Conservation (phyloP, 768 basidiomycete species). For the Saitozyma podzolica region DNA sequence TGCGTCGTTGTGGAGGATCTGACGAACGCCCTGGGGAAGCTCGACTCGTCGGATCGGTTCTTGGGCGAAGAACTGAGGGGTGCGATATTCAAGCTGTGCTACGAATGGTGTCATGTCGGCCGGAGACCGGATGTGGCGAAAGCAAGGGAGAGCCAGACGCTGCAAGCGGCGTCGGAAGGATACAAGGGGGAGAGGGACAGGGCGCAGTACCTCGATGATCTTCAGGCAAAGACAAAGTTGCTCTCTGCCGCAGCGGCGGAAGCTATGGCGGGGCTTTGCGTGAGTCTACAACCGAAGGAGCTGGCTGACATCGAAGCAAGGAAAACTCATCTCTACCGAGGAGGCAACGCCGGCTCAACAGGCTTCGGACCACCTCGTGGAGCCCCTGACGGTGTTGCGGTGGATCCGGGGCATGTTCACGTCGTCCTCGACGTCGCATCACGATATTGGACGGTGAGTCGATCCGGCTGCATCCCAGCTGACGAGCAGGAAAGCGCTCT, state of each 20-base stretch:
- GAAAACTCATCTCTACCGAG: constrained; percentile 63
- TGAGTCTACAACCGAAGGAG: constrained; percentile 56
- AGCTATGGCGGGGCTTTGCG: constrained; percentile 81
- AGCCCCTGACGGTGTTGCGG: constrained; percentile 42
- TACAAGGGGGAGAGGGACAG: constrained; percentile 62
- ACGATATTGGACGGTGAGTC: constrained; percentile 36
- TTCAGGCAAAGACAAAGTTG: constrained; percentile 63
- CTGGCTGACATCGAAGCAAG: constrained; percentile 59
- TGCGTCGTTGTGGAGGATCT: constrained; percentile 84
- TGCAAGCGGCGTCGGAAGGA: constrained; percentile 63
- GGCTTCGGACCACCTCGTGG: constrained; percentile 34
- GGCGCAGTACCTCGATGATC: constrained; percentile 53
- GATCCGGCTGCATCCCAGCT: not conserved
- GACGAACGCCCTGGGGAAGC: constrained; percentile 65
- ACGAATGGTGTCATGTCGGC: constrained; percentile 90
- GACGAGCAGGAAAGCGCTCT: constrained; percentile 69
- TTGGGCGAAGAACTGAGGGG: constrained; percentile 73
- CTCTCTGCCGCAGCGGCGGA: constrained; percentile 82
- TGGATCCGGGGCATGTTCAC: constrained; percentile 52
- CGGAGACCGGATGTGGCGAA: constrained; percentile 70
- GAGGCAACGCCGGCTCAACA: constrained; percentile 37
- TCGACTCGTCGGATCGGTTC: constrained; percentile 75
- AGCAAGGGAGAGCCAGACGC: constrained; percentile 70
- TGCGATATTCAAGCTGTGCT: constrained; percentile 77
- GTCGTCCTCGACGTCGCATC: constrained; percentile 24